Evolutionary conservation across 306 rosid species (phyloP).

Genomic region (Lathyrus aphaca): DNA sequence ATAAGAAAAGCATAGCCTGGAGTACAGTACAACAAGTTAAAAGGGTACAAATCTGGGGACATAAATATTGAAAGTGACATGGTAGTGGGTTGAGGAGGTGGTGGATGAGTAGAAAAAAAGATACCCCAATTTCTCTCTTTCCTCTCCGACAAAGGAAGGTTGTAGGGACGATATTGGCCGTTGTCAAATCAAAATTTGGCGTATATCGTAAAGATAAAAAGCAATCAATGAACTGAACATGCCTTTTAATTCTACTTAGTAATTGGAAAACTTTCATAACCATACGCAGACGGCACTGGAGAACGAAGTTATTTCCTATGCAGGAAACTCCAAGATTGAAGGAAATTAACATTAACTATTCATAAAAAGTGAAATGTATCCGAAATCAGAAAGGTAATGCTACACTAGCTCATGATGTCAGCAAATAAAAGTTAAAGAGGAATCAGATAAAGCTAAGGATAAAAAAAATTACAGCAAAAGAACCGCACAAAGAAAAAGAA

Average conservation of each 20-base stretch:
- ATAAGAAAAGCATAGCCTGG: conserved; percentile 10
- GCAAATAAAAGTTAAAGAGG: not conserved
- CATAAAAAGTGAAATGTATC: not conserved
- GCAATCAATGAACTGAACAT: conserved; percentile 10
- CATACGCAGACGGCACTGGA: not conserved
- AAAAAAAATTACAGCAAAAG: not conserved
- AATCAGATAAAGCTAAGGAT: conserved; percentile 31
- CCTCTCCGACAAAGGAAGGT: conserved; percentile 17
- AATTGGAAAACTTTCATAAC: not conserved
- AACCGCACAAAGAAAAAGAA: conserved; percentile 28
- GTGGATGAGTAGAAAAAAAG: conserved; percentile 35
- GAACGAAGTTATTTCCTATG: not conserved
- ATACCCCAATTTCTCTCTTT: not conserved
- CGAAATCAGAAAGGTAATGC: conserved; percentile 17
- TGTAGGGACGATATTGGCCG: conserved; percentile 15
- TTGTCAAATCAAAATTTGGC: conserved; percentile 33
- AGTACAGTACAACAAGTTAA: not conserved
- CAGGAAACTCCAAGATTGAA: conserved; percentile 23
- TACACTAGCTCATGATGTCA: conserved; percentile 21
- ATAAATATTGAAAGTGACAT: conserved; percentile 27
- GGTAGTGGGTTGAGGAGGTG: conserved; percentile 10
- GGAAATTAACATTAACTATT: not conserved
- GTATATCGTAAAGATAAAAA: conserved; percentile 14
- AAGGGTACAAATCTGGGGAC: conserved; percentile 15
- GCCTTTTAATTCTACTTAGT: not conserved